Evolutionary conservation across 2,329 filamentous ascomycete genomes (phyloP).

Genomic region (Fusarium falciforme): DNA sequence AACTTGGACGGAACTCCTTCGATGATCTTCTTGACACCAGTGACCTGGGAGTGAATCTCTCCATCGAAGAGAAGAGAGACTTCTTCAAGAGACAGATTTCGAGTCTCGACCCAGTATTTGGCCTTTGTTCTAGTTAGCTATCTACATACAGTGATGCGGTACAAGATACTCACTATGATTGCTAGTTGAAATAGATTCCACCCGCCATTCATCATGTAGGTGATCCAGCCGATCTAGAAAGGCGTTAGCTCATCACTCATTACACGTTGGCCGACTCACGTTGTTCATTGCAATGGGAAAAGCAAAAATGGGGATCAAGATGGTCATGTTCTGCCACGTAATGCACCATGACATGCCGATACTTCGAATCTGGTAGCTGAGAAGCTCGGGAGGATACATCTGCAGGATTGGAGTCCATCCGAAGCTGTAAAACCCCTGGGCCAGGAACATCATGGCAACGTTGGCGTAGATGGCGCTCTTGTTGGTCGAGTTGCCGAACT

Average conservation of each 20-base stretch:
- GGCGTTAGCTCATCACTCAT: not conserved
- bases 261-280: not conserved
- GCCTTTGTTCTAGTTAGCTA: not conserved
- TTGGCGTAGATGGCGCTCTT: not conserved
- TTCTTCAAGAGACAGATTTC: not conserved
- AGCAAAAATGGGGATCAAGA: not conserved
- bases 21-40: not conserved
- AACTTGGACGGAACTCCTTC: not conserved
- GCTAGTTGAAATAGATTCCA: not conserved
- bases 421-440: slow-evolving; percentile 1
- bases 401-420: not conserved
- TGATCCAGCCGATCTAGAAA: not conserved
- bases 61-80: not conserved
- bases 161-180: not conserved
- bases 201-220: not conserved
- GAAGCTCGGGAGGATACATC: slow-evolving; percentile 2
- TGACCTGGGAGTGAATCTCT: not conserved
- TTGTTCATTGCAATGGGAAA: not conserved
- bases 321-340: not conserved
- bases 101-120: not conserved
- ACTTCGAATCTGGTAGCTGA: slow-evolving; percentile 5
- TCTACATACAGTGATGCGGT: not conserved
- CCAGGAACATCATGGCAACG: slow-evolving; percentile 1
- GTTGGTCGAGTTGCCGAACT: not conserved
- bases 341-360: slow-evolving; percentile 7